Base-by-base conservation (phyloP, 2,329 filamentous ascomycete species). In the Alternaria brassicae region DNA sequence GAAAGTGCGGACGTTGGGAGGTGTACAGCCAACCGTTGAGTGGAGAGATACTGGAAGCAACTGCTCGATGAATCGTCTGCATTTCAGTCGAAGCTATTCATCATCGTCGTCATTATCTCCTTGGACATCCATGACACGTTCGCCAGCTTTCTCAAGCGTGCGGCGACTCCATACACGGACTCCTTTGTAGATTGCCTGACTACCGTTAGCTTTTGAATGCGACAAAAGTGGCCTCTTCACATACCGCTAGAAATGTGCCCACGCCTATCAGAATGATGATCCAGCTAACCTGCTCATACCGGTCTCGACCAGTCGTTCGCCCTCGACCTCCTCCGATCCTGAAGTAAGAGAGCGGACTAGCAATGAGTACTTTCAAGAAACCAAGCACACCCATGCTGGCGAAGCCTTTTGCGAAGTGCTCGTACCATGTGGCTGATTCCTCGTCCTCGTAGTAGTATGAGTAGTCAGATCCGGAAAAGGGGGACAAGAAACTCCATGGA, bases 331-430 rank as follows among this genome's bases (percentile, higher is more conserved):
- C 86, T 40, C 85, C 86, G 39, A 83, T 82, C 23, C 93, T 86
- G 45, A 96, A 72, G 82, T 88, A 90, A 86, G 89, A 92, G 81
- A 89, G 93, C 2, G 94, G 87, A 17, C 87, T 89, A 15, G 88
- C 85, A 49, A 96, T 79, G 52, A 96, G 82, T 27, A 90, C 89
- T 78, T 97, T 97, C 56, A 93, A 76, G 60, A 96, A 91, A 0
- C 94, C 93, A 17, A 98, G 81, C 6, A 98, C 81, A 7, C 95
- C 95, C 49, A 98, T 84, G 5, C 92, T 94, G n/a, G 94, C 89
- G 66, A 97, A 84, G 0, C 95, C 95, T 77, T 97, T 97, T 58
- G 91, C 64, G 67, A 97, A 95, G 74, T 99, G 95, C 68, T 91
- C 88, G 6, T 82, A 70, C 94, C 94, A 98, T 1, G 87, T 86